Evolutionary conservation across 306 rosid genomes (phyloP).

Genomic region (Trifolium fragiferum): DNA sequence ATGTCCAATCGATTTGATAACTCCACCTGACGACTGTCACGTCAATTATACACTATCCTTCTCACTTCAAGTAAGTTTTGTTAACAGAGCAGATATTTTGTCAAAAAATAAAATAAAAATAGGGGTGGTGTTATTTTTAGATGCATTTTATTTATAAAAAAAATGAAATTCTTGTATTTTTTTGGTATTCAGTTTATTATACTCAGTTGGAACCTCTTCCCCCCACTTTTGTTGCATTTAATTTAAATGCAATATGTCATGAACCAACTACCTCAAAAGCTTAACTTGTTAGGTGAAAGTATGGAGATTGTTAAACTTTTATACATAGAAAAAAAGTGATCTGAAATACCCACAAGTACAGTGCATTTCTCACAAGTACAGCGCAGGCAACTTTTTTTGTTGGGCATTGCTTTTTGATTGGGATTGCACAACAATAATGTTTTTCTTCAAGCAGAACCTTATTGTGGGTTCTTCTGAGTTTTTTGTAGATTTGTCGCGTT

Average conservation of each 20-base stretch:
- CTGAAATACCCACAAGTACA: conserved; percentile 1
- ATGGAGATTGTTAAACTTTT: not conserved
- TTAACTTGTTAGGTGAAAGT: conserved; percentile 12
- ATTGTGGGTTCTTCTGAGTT: conserved; percentile 40
- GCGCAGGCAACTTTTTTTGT: conserved; percentile 2
- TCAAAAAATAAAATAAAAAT: too few relatives aligned
- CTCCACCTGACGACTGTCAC: conserved; percentile 99
- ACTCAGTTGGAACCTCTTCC: conserved; percentile 17
- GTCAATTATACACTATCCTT: conserved; percentile 91
- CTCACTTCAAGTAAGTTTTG: conserved; percentile 90
- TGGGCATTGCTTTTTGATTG: conserved; percentile 26
- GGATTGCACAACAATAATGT: conserved; percentile 23
- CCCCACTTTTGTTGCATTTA: conserved; percentile 21
- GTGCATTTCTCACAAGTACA: conserved; percentile 1
- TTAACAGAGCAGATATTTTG: not conserved
- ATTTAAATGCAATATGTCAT: conserved; percentile 15
- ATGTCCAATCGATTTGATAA: conserved; percentile 88
- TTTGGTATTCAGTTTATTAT: conserved; percentile 1
- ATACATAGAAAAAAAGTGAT: not conserved
- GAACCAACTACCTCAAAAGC: conserved; percentile 13
- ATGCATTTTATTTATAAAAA: conserved; percentile 14
- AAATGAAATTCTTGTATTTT: not conserved
- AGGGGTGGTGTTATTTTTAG: not conserved
- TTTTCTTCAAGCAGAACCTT: conserved; percentile 27
- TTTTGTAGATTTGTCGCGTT: conserved; percentile 90